Base-by-base conservation (phyloP, 2,329 filamentous ascomycete species). In the Aspergillus spinulosporus region DNA sequence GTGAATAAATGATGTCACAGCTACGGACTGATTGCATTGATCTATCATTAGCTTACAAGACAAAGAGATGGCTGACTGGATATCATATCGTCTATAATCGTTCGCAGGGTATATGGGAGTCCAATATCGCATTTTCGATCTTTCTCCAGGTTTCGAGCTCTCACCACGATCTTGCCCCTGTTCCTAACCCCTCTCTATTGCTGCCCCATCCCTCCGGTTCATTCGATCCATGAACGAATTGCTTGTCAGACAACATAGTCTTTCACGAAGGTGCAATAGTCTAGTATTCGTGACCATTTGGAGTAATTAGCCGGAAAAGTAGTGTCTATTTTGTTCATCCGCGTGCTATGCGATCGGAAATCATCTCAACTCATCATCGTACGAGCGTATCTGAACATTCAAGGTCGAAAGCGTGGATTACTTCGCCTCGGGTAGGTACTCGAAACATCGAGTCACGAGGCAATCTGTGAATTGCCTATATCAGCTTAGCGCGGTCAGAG, bases 401-500 rank as follows among this genome's bases (percentile, higher is more conserved):
- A 29, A 29, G 15, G 5, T 15, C 34, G 43, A 14, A 14, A 21
- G 12, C 15, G 44, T n/a, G n/a, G 44, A 7, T 7, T 21, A 34
- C 7, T 29, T 34, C 44, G 31, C 31, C 29, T 15, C 29, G 12
- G 34, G 29, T 21, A 9, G 12, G n/a, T 34, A n/a, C 8, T 15
- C n/a, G 31, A 4, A 11, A 15, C n/a, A 11, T 5, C 14, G 32
- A 8, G 11, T 21, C 32, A n/a, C 32, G 4, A 12, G 12, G 11
- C 15, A n/a, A 14, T 50, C n/a, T 29, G 7, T 40, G n/a, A 49
- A 14, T 28, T 50, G 48, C 29, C 37, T 40, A 39, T 14, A 42
- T 42, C 39, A 12, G 14, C 3, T 2, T 21, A 28, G 28, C 43
- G 29, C n/a, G 36, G 15, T 76, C 63, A 74, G 46, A 74, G 69